phyloP scores from a whole-genome alignment of 768 basidiomycete genomes.

The Boletellus ananas region DNA sequence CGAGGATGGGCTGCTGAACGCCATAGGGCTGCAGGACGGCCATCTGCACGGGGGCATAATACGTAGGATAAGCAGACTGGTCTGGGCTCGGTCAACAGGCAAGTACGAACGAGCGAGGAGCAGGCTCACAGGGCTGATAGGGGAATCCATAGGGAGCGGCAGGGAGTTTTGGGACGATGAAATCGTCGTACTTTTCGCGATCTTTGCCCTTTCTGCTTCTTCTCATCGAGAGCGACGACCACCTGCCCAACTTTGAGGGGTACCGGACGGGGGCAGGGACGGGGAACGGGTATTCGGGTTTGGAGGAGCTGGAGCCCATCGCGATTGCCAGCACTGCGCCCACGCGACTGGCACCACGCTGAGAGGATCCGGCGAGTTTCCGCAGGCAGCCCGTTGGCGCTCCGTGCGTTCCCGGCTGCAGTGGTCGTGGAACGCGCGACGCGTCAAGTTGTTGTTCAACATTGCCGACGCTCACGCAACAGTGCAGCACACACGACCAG shows the following conservation, averaged over 20 bases:
- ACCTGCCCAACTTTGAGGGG: slow-evolving; percentile 12
- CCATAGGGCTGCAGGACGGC: slow-evolving; percentile 15
- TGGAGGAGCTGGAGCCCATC: slow-evolving; percentile 28
- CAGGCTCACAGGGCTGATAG: slow-evolving; percentile 19
- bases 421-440: no score
- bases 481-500: background rate
- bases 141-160: slow-evolving; percentile 16
- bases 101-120: background rate
- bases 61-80: slow-evolving; percentile 22
- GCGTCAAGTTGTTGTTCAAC: no score
- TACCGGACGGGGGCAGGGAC: slow-evolving; percentile 17
- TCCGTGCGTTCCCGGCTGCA: background rate
- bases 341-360: background rate
- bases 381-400: background rate
- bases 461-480: no score
- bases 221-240: slow-evolving; percentile 15
- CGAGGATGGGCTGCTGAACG: slow-evolving; percentile 25
- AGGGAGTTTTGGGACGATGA: slow-evolving; percentile 14
- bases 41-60: slow-evolving; percentile 29
- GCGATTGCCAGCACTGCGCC: background rate
- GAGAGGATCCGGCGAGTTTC: background rate
- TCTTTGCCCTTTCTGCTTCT: slow-evolving; percentile 19
- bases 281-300: slow-evolving; percentile 1
- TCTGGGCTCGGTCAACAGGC: slow-evolving; percentile 20
- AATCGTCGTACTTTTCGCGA: slow-evolving; percentile 17